Conservation (phyloP, 805 yeast genomes). For the Allodekkera sacchari region DNA sequence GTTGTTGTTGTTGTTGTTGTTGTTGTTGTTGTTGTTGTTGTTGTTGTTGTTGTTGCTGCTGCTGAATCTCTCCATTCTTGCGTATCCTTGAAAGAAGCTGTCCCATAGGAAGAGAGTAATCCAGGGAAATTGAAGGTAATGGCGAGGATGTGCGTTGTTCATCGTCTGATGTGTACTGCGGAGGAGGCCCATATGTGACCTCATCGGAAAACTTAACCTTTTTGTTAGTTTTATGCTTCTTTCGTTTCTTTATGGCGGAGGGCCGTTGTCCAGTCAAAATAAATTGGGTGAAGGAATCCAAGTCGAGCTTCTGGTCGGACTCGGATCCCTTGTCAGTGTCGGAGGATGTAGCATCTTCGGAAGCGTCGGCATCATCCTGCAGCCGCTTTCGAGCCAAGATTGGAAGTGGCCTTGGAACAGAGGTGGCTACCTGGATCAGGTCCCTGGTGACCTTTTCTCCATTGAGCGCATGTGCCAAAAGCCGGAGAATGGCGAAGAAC, state of each 20-base stretch:
- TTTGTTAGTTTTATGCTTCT: constrained; percentile 34
- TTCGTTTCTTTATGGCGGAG: constrained; percentile 24
- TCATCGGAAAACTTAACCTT: constrained; percentile 70
- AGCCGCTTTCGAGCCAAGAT: constrained; percentile 57
- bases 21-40: constrained; percentile 2
- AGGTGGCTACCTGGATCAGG: constrained; percentile 46
- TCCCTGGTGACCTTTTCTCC: constrained; percentile 43
- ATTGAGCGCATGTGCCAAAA: constrained; percentile 57
- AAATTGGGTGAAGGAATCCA: constrained; percentile 80
- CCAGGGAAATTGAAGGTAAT: constrained; percentile 29
- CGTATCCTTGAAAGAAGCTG: constrained; percentile 47
- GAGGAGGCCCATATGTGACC: constrained; percentile 30
- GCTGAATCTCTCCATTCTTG: constrained; percentile 10
- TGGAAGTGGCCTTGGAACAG: constrained; percentile 73
- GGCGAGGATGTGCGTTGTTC: too few species aligned
- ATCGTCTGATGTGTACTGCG: constrained; percentile 8
- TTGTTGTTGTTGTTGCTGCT: constrained; percentile 3
- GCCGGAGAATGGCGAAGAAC: constrained; percentile 78
- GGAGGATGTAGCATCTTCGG: constrained; percentile 17
- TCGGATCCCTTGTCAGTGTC: constrained; percentile 9
- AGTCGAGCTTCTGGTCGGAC: constrained; percentile 43
- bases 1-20: too few species aligned
- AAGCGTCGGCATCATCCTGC: constrained; percentile 34
- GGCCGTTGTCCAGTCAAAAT: constrained; percentile 76
- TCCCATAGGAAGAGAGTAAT: constrained; percentile 69